Percentiles rank a stretch among this genome's conserved stretches.
Conservation (phyloP, 1,284 basidiomycete species). For the Cystobasidium slooffiae region DNA sequence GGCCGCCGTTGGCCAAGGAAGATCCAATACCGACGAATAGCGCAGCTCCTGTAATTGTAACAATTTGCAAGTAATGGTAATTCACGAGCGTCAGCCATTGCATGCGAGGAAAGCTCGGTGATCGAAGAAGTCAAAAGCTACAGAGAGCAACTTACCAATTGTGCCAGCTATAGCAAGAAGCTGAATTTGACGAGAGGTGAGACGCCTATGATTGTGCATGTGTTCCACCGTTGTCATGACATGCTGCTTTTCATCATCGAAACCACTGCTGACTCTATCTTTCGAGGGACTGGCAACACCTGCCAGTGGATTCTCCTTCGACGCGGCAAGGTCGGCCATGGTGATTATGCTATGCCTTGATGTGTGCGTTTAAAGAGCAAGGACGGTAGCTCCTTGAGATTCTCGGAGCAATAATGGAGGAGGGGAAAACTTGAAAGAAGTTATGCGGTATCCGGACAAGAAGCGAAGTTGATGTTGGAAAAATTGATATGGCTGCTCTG, state of each 20-base stretch:
- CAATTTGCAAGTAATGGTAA: background rate
- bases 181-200: conserved; percentile 40
- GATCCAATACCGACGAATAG: conserved; percentile 44
- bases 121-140: background rate
- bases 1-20: conserved; percentile 38
- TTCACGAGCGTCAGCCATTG: background rate
- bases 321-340: conserved; percentile 27
- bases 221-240: conserved; percentile 32
- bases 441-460: background rate
- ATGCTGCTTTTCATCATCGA: conserved; percentile 23
- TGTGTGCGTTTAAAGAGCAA: too few relatives aligned
- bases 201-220: conserved; percentile 43
- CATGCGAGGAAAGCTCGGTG: background rate
- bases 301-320: conserved; percentile 35
- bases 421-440: background rate
- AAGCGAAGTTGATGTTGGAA: background rate
- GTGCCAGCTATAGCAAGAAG: conserved; percentile 44
- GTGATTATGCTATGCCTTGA: background rate
- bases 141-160: conserved; percentile 20
- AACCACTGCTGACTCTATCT: background rate
- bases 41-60: conserved; percentile 19
- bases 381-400: background rate
- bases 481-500: background rate
- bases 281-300: conserved; percentile 31
- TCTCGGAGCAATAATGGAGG: background rate